phyloP scores from a whole-genome alignment of 2,329 filamentous ascomycete species.

The Neurospora sp. region DNA sequence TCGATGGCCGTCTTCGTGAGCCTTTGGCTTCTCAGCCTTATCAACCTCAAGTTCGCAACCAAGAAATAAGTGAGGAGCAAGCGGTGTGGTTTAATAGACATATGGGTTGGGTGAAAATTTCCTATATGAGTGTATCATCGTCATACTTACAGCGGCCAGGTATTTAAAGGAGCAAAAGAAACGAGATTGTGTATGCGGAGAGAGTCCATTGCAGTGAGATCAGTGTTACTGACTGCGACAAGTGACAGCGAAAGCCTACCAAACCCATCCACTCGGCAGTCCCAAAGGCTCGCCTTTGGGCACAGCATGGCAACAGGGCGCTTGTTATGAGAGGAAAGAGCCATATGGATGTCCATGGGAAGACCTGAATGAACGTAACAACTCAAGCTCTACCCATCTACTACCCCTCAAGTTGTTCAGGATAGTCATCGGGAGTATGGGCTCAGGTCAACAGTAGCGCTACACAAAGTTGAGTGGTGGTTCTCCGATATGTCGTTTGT shows the following conservation, averaged over 20 bases:
- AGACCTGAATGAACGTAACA: no score
- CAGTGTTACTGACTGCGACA: background rate
- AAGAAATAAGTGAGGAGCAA: constrained; percentile 22
- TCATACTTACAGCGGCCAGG: background rate
- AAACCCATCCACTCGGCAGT: background rate
- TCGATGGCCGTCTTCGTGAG: constrained; percentile 63
- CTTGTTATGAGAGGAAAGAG: no score
- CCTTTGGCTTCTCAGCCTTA: constrained; percentile 63
- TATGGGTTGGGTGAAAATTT: background rate
- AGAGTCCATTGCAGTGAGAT: background rate
- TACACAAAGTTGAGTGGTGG: no score
- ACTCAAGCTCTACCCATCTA: no score
- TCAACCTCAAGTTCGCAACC: constrained; percentile 68
- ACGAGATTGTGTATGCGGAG: background rate
- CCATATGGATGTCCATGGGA: no score
- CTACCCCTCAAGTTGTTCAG: no score
- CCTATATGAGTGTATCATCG: background rate
- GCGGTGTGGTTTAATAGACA: background rate
- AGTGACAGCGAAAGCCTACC: no score
- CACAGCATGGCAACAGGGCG: no score
- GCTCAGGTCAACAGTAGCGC: no score
- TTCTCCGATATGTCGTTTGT: no score
- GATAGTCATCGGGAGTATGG: no score
- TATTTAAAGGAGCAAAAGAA: background rate
- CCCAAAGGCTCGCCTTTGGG: background rate